Evolutionary conservation across 495 filamentous ascomycete species (phyloP).

Genomic region (Arthonia radiata): DNA sequence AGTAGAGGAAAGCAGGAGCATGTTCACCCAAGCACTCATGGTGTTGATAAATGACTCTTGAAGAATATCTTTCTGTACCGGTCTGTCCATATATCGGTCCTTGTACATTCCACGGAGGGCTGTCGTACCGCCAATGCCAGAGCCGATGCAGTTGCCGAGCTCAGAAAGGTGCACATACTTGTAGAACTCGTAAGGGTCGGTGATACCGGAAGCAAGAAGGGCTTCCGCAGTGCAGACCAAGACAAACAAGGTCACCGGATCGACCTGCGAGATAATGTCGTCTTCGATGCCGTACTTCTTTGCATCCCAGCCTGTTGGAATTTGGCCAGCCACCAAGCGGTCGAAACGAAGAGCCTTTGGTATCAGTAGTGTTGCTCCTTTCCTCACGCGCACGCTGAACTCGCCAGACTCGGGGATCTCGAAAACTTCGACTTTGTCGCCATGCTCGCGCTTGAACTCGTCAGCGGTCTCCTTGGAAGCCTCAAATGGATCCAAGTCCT

Average conservation of each 20-base stretch:
- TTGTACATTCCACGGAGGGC: conserved; percentile 96
- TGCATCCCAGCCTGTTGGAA: conserved; percentile 92
- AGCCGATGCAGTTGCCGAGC: conserved; percentile 94
- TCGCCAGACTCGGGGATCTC: conserved; percentile 88
- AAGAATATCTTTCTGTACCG: conserved; percentile 95
- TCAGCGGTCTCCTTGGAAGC: conserved; percentile 89
- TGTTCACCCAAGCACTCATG: conserved; percentile 98
- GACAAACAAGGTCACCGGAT: conserved; percentile 84
- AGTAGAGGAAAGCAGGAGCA: conserved; percentile 88
- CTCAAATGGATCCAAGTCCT: conserved; percentile 92
- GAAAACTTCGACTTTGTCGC: conserved; percentile 92
- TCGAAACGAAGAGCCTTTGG: conserved; percentile 95
- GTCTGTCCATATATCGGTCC: conserved; percentile 87
- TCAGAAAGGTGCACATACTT: conserved; percentile 97
- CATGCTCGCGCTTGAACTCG: conserved; percentile 91
- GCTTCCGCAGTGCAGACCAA: conserved; percentile 83
- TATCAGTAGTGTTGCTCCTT: conserved; percentile 78
- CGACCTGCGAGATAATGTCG: conserved; percentile 92
- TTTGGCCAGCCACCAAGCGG: conserved; percentile 84
- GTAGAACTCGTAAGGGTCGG: conserved; percentile 99
- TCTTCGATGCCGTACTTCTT: conserved; percentile 87
- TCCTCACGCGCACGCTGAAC: conserved; percentile 78
- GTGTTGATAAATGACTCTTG: conserved; percentile 99
- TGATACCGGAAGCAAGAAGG: conserved; percentile 78
- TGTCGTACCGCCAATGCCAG: conserved; percentile 81